Base-by-base conservation (phyloP, 2,329 filamentous ascomycete genomes). In the Ceratocystis smalleyi region DNA sequence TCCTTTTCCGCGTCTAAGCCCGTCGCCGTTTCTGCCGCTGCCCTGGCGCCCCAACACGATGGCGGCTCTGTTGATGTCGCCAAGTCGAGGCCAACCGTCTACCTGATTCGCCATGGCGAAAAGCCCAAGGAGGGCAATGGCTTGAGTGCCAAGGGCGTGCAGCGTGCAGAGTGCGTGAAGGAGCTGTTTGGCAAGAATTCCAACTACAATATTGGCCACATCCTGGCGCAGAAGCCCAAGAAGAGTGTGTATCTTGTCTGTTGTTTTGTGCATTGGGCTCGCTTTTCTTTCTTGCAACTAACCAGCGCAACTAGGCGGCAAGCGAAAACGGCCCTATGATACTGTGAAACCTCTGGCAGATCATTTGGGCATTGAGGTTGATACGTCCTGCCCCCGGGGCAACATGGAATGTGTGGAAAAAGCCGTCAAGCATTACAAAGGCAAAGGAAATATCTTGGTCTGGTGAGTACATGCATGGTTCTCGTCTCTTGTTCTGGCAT, bases 61-160 rank as follows among this genome's bases (percentile, higher is more conserved):
- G 5, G 24, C 12, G 15, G 24, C 27, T 30, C 8, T 22, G 19
- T n/a, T 5, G 24, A 22, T 1, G 43, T 10, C 24, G 7, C 30
- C 40, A 57, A 51, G n/a, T 32, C 49, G 35, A 67, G 69, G 8
- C 77, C 81, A 1, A 84, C 78, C 0, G 79, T 85, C 40, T 86
- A 83, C 70, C 73, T 85, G 7, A 85, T 86, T 70, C 79, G 83
- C 19, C 83, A 86, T 68, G 83, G 83, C 66, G 83, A 86, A 71
- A 86, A 86, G 71, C 82, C 83, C 1, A 71, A 75, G 45, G 75
- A 76, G 17, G 74, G 74, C 43, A 72, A 77, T 65, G 82, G 81
- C 1, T 74, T 85, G 57, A 81, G 72, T 64, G 68, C 75, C 0
- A 69, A 77, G 66, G 83, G 83, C n/a, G 67, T 77, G 63, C 66